Evolutionary conservation across 345 rosid species (phyloP).

Genomic region (Raphanus raphanistrum): DNA sequence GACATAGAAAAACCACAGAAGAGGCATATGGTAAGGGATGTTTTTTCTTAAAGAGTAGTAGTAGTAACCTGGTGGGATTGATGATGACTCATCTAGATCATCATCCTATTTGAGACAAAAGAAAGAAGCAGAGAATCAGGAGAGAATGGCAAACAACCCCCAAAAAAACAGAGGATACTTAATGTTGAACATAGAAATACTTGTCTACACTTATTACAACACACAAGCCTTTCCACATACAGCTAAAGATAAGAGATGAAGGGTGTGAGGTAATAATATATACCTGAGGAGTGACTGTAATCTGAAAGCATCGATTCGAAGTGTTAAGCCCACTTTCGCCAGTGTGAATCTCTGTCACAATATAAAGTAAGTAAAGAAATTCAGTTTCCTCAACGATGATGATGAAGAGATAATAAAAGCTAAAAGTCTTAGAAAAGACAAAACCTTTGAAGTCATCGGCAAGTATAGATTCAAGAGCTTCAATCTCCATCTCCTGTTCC

Average conservation of each 20-base stretch:
- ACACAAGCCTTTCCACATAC: slow-evolving; percentile 5
- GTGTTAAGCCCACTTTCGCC: slow-evolving; percentile 91
- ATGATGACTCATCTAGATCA: slow-evolving; percentile 61
- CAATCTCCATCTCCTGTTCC: slow-evolving; percentile 98
- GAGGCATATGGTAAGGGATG: background rate
- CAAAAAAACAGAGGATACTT: background rate
- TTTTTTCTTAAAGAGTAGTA: slow-evolving; percentile 5
- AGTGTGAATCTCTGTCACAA: slow-evolving; percentile 68
- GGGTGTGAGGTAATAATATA: background rate
- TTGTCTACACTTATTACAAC: background rate
- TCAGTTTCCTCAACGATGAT: slow-evolving; percentile 15
- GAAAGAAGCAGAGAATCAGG: slow-evolving; percentile 2
- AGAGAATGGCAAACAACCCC: slow-evolving; percentile 1
- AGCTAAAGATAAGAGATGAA: slow-evolving; percentile 4
- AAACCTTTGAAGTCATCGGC: slow-evolving; percentile 96
- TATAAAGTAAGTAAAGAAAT: slow-evolving; percentile 4
- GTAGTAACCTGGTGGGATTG: slow-evolving; percentile 61
- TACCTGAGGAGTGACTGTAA: slow-evolving; percentile 81
- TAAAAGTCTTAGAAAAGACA: background rate
- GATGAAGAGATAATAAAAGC: background rate
- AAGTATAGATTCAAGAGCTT: slow-evolving; percentile 93
- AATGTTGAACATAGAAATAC: background rate
- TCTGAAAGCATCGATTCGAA: slow-evolving; percentile 82
- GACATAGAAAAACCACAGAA: slow-evolving; percentile 29
- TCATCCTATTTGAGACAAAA: slow-evolving; percentile 59